These are phyloP conservation scores for Fusarium fujikuroi DNA, from an alignment of 2,329 filamentous ascomycete genomes.

Conservation along the genomic window DNA sequence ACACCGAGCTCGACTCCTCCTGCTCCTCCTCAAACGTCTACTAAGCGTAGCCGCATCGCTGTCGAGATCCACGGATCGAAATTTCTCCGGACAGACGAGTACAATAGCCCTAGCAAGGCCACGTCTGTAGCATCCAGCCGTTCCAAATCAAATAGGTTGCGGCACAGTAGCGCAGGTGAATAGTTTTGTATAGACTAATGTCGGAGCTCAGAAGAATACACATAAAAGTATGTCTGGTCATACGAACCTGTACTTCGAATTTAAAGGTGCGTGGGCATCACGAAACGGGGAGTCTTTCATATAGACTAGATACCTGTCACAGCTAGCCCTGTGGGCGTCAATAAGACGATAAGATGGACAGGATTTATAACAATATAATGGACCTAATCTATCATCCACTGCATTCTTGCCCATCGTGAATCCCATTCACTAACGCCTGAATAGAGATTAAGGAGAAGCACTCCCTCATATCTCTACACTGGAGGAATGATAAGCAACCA, in stretches of 20 bases:
- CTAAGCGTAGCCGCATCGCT: slow-evolving; percentile 12
- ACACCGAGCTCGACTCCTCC: slow-evolving; percentile 1
- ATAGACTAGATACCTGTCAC: neutral
- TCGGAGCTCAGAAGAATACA: neutral
- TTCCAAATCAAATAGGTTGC: slow-evolving; percentile 25
- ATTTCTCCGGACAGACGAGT: neutral
- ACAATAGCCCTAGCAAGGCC: neutral
- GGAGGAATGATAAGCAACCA: neutral
- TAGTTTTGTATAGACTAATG: neutral
- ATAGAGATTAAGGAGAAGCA: neutral
- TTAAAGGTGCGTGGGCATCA: neutral
- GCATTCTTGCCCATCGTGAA: neutral
- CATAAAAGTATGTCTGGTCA: neutral
- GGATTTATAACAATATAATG: neutral
- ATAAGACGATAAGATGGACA: neutral
- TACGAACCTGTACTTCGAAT: neutral
- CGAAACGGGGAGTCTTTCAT: neutral
- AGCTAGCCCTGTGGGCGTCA: neutral
- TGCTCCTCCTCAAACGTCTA: neutral
- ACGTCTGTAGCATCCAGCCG: neutral
- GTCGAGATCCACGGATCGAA: slow-evolving; percentile 29
- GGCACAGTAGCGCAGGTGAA: slow-evolving; percentile 7
- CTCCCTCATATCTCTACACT: neutral
- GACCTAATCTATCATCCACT: neutral
- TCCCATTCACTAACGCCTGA: neutral